phyloP scores from a whole-genome alignment of 2,329 filamentous ascomycete species.

The Arachnomyces sp. region DNA sequence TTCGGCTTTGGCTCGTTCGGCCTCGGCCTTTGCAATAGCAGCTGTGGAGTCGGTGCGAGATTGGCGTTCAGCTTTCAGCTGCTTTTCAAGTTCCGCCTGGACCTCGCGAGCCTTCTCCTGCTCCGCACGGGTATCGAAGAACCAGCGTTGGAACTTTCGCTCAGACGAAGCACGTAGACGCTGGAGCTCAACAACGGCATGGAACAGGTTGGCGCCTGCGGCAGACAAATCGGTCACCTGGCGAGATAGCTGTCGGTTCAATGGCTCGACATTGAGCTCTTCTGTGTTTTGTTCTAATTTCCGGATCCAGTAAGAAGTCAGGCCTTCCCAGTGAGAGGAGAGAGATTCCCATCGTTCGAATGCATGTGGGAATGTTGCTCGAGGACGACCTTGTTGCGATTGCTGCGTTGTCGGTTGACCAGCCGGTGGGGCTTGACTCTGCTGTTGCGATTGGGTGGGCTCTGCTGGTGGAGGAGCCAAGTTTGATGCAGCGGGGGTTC shows the following conservation, averaged over 20 bases:
- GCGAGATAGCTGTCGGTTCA: slow-evolving; percentile 79
- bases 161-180: slow-evolving; percentile 89
- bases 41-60: slow-evolving; percentile 59
- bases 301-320: slow-evolving; percentile 95
- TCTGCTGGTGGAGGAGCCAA: slow-evolving; percentile 13
- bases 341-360: slow-evolving; percentile 97
- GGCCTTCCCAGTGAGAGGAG: slow-evolving; percentile 94
- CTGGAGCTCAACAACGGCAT: slow-evolving; percentile 93
- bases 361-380: slow-evolving; percentile 82
- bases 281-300: slow-evolving; percentile 83
- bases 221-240: slow-evolving; percentile 97
- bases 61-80: slow-evolving; percentile 65
- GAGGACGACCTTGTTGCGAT: slow-evolving; percentile 16
- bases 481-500: no score
- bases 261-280: slow-evolving; percentile 70
- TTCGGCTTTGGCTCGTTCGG: slow-evolving; percentile 61
- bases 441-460: slow-evolving; percentile 8
- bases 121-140: slow-evolving; percentile 86
- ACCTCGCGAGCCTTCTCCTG: slow-evolving; percentile 78
- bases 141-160: slow-evolving; percentile 97
- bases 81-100: slow-evolving; percentile 67
- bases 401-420: slow-evolving; percentile 1
- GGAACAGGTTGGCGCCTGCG: slow-evolving; percentile 91
- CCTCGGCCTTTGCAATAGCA: slow-evolving; percentile 57
- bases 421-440: background rate